A percentile compares a stretch with the other conserved stretches of the same genome.
Evolutionary conservation across 106 monocot species (phyloP).

Genomic region (Narthecium ossifragum): DNA sequence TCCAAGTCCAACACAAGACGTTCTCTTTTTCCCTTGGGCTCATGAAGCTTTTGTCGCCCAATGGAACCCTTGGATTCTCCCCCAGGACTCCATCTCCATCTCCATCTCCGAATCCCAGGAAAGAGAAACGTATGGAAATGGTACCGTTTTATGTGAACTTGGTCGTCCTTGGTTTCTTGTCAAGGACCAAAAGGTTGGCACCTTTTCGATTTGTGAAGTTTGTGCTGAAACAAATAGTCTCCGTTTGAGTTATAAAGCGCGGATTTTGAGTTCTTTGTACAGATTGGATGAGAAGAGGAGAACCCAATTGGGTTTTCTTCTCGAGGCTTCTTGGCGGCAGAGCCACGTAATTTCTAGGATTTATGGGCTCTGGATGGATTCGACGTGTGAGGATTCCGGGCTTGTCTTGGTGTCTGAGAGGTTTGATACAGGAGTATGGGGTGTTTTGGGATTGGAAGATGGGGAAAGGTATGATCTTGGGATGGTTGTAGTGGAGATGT

Average conservation of each 20-base stretch:
- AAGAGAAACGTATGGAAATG: no score
- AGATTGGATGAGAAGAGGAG: constrained; percentile 28
- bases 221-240: constrained; percentile 12
- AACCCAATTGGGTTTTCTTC: constrained; percentile 24
- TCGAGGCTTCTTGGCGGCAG: constrained; percentile 30
- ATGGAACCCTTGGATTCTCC: constrained; percentile 52
- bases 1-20: no score
- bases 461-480: constrained; percentile 21
- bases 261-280: constrained; percentile 30
- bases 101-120: no score
- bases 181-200: constrained; percentile 27
- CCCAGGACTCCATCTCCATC: constrained; percentile 22
- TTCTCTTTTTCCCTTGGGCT: constrained; percentile 19
- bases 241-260: constrained; percentile 36
- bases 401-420: constrained; percentile 63
- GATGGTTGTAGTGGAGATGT: constrained; percentile 47
- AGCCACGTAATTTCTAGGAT: constrained; percentile 43
- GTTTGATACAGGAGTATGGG: constrained; percentile 11
- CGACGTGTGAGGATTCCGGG: constrained; percentile 23
- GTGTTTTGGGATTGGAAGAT: constrained; percentile 3
- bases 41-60: constrained; percentile 23
- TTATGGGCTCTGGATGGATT: constrained; percentile 74
- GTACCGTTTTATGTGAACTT: background rate
- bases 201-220: constrained; percentile 25
- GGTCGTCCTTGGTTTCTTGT: constrained; percentile 15